Conservation (phyloP, 345 rosid species). For the Syzygium grande region DNA sequence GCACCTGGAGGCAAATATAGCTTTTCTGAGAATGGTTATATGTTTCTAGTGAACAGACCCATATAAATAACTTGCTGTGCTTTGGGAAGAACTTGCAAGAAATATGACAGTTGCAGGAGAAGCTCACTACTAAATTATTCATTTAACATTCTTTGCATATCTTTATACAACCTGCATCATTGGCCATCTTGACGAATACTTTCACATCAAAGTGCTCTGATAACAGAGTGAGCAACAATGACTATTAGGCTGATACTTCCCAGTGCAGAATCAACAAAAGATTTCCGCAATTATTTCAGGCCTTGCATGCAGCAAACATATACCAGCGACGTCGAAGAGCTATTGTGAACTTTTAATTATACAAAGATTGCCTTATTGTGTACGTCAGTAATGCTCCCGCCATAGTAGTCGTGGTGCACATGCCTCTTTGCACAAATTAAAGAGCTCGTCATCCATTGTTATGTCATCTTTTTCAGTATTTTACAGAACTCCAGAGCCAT, state of each 20-base stretch:
- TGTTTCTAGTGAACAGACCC: not conserved
- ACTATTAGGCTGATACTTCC: not conserved
- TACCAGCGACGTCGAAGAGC: not conserved
- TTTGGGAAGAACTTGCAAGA: not conserved
- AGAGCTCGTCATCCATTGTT: constrained; percentile 33
- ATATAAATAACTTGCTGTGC: not conserved
- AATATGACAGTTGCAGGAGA: not conserved
- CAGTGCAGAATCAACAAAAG: not conserved
- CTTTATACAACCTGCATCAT: not conserved
- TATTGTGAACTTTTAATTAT: not conserved
- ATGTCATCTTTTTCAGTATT: constrained; percentile 35
- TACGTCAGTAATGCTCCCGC: not conserved
- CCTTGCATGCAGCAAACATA: not conserved
- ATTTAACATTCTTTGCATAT: not conserved
- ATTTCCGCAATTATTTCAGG: not conserved
- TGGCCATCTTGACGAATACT: not conserved
- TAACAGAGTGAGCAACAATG: not conserved
- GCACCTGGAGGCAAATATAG: no score
- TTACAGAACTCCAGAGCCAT: constrained; percentile 37
- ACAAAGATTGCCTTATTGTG: not conserved
- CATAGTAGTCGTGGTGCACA: constrained; percentile 5
- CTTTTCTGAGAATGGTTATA: not conserved
- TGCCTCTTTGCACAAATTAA: not conserved
- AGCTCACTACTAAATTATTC: not conserved
- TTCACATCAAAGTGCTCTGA: not conserved